These are phyloP conservation scores for Odontarrhena argentea DNA, from an alignment of 345 rosid genomes.

Conservation along the genomic window DNA sequence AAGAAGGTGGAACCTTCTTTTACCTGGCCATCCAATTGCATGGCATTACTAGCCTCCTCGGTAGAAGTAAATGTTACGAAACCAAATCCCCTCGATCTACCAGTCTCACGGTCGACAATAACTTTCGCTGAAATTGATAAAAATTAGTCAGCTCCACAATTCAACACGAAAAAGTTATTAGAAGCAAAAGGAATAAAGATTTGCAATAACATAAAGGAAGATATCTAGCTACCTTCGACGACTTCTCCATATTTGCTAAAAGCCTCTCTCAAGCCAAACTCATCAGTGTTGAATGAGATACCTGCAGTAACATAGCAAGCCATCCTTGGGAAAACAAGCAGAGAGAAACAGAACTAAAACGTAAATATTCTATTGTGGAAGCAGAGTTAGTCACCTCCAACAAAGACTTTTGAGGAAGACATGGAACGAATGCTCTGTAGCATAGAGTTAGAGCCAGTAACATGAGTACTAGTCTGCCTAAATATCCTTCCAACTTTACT, in stretches of 20 bases:
- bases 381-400: conserved; percentile 65
- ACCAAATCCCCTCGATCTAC: conserved; percentile 93
- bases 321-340: background rate
- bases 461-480: conserved; percentile 62
- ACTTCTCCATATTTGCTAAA: conserved; percentile 88
- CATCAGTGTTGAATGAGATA: conserved; percentile 74
- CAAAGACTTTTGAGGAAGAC: conserved; percentile 76
- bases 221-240: conserved; percentile 57
- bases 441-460: conserved; percentile 46
- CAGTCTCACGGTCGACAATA: conserved; percentile 84
- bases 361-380: background rate
- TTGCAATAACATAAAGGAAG: conserved; percentile 36
- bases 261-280: conserved; percentile 65
- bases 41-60: conserved; percentile 85
- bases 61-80: conserved; percentile 65
- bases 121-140: conserved; percentile 62
- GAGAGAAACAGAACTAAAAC: conserved; percentile 8
- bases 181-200: conserved; percentile 30
- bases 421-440: conserved; percentile 75
- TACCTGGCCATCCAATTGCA: conserved; percentile 97
- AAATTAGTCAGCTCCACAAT: background rate
- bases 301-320: conserved; percentile 51
- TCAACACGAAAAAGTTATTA: background rate
- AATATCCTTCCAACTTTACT: conserved; percentile 71
- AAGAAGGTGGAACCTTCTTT: conserved; percentile 1